A percentile compares a stretch with the other conserved stretches of the same genome.
Conservation (phyloP, 495 filamentous ascomycete species). For the Penicillium canariense region DNA sequence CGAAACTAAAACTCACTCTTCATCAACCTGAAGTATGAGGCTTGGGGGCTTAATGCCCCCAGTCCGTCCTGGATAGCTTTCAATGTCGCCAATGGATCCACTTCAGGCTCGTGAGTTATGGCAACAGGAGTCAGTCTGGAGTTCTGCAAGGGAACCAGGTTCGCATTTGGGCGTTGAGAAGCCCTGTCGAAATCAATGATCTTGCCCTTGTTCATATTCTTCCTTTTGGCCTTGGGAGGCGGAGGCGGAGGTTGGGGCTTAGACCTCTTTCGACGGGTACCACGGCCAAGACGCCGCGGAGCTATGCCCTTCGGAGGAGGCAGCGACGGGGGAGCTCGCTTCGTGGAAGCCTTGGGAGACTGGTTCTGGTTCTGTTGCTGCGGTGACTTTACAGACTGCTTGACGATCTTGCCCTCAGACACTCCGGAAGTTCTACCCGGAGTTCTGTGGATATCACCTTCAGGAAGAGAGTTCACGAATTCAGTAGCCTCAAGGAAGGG, state of each 20-base stretch:
- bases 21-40: conserved; percentile 6
- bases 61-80: background rate
- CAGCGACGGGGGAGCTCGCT: background rate
- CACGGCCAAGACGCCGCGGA: background rate
- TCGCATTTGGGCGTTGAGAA: conserved; percentile 13
- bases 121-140: conserved; percentile 18
- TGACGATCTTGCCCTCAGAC: background rate
- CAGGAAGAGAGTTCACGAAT: background rate
- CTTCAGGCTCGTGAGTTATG: background rate
- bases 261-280: background rate
- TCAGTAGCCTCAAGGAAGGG: background rate
- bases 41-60: background rate
- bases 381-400: background rate
- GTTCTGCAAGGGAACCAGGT: conserved; percentile 23
- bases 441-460: background rate
- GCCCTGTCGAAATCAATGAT: background rate
- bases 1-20: conserved; percentile 14
- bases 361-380: background rate
- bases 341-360: background rate
- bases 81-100: conserved; percentile 13
- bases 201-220: background rate
- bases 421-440: background rate
- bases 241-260: background rate
- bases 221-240: background rate
- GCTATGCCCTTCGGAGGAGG: background rate